Evolutionary conservation across 1,139 yeast genomes (phyloP).

Genomic region (Candida glucosophila): DNA sequence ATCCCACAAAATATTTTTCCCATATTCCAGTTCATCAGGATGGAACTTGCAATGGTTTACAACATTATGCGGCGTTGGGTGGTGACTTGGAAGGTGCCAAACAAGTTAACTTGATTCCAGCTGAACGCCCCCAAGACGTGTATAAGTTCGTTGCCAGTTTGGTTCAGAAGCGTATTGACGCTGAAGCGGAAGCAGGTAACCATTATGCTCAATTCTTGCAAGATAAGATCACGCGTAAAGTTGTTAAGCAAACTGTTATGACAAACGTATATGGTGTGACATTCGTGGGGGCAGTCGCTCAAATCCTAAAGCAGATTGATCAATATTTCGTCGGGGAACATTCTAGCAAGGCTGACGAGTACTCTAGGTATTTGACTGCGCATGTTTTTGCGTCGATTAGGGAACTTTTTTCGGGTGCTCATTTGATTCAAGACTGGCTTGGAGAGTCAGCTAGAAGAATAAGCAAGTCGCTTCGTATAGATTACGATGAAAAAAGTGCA

Average conservation of each 20-base stretch:
- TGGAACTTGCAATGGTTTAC: constrained; percentile 96
- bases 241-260: constrained; percentile 97
- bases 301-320: constrained; percentile 61
- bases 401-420: constrained; percentile 86
- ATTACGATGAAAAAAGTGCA: constrained; percentile 28
- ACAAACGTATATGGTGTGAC: constrained; percentile 98
- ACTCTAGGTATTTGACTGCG: constrained; percentile 62
- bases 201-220: constrained; percentile 43
- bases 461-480: constrained; percentile 68
- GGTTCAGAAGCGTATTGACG: constrained; percentile 52
- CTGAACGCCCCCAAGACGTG: constrained; percentile 85
- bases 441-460: constrained; percentile 79
- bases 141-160: constrained; percentile 74
- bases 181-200: constrained; percentile 52
- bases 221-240: constrained; percentile 70
- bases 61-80: constrained; percentile 96
- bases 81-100: constrained; percentile 93
- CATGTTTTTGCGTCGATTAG: constrained; percentile 81
- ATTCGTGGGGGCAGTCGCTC: constrained; percentile 85
- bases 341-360: constrained; percentile 30
- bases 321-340: constrained; percentile 35
- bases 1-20: constrained; percentile 68
- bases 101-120: constrained; percentile 81
- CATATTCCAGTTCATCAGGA: constrained; percentile 94
- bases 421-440: constrained; percentile 92